Base-by-base conservation (phyloP, 208 protist genomes). In the Acanthamoeba polyphaga region DNA sequence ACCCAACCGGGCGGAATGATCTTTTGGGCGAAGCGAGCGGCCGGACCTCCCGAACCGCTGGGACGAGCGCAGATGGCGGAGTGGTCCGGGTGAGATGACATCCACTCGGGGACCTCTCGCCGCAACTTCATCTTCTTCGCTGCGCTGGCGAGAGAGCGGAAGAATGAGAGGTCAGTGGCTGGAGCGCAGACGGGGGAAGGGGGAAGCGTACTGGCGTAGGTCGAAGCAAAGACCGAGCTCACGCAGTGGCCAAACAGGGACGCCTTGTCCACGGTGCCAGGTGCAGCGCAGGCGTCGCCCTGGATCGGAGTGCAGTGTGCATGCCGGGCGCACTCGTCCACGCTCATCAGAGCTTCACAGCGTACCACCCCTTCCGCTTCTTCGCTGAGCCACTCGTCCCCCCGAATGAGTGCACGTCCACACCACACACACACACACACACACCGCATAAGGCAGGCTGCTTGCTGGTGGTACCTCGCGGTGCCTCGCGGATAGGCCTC, bases 1-100 rank as follows among this genome's bases (percentile, higher is more conserved):
- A 64, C 80, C 80, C 80, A 88, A 27, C 80, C 80, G 32, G 80
- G 80, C 24, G 80, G 80, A 10, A 88, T 88, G n/a, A 88, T 49
- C 19, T 24, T 24, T n/a, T 64, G 2, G 46, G 46, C 12, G 80
- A 88, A 88, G 80, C 80, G 80, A 38, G 80, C 46, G 1, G 27
- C 3, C 7, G 53, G n/a, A 2, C 51, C 80, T 17, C 49, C 38
- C 3, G 80, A 55, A 29, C 43, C 38, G 29, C 51, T n/a, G 13
- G 80, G 51, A 9, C 80, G 80, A 38, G 80, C 80, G 29, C 80
- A 88, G 32, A 88, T 9, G n/a, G 80, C 46, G 3, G 80, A 88
- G 51, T 88, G 64, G 34, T 88, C 80, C 1, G 80, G 80, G 8
- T 88, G 80, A 10, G 51, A 88, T 46, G 80, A 88, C 80, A 88